Base-by-base conservation (phyloP, 441 rosid genomes). In the Adansonia gregorii region DNA sequence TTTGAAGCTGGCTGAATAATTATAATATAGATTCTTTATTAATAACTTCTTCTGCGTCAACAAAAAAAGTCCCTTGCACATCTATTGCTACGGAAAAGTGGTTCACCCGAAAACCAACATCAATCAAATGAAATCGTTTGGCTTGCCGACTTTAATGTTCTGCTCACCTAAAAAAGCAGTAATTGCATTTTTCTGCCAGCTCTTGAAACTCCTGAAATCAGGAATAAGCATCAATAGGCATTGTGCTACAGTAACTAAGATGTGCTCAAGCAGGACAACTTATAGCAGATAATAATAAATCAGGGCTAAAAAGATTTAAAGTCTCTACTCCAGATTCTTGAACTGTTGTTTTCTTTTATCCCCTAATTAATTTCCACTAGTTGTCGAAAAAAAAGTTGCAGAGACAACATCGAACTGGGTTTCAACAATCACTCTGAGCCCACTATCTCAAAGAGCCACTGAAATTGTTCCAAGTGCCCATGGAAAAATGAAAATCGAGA, bases 161-260 rank as follows among this genome's bases (percentile, higher is more conserved):
- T 78, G 85, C 80, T 92, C 96, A 9, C 81, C 85, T 55, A 92
- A 86, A 83, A 84, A 95, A 70, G 76, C 89, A 31, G 80, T 86
- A 60, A 95, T 90, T 43, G 95, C 95, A 81, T 82, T 89, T 83
- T 83, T 95, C 88, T 93, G 97, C 99, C 99, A 89, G 72, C 97
- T 72, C 83, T 93, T 93, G 82, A 92, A 95, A 81, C 99, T 95
- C 93, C 97, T 95, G 87, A 76, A 80, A 80, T n/a, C 69, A 70
- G 10, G 41, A 60, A 78, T 76, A 78, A 49, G 63, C 49, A 48
- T 74, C 24, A 76, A 20, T 15, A 20, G 15, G 9, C 12, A 4
- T 58, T 3, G 49, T n/a, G 31, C 43, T 52, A 71, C 9, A 9
- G 31, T 54, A 31, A 52, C 46, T 27, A 70, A 70, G 60, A 71